Base-by-base conservation (phyloP, 768 basidiomycete species). In the Leccinum rimulosum region DNA sequence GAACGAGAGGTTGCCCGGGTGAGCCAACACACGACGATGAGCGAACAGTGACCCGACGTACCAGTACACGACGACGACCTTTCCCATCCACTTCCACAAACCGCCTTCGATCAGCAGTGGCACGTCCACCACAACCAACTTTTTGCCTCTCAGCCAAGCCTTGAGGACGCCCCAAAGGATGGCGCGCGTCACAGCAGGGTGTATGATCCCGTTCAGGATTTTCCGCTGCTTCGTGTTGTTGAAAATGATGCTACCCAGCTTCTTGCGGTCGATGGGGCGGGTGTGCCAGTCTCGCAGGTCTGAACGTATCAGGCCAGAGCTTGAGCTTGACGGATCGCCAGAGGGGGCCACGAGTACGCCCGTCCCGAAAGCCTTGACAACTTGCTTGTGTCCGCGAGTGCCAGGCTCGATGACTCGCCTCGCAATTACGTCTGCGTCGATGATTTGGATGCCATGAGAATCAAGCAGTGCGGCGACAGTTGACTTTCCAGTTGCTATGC, bases 401-500 rank as follows among this genome's bases (percentile, higher is more conserved):
- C 93, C 91, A 2, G 95, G 95, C 60, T 84, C 81, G 57, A 98
- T 90, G 57, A 91, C 94, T 64, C 86, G 75, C 40, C 95, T 88
- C 3, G 95, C 93, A 52, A 98, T 80, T 15, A 91, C 62, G 78
- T 98, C 96, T 2, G 96, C 95, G 70, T 99, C 97, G 65, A 98
- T 82, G 64, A 98, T 77, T n/a, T 93, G 91, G 31, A 98, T 76
- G 31, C 73, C 66, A 64, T 86, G 86, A 0, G 80, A 76, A 54
- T 81, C 80, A 36, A 98, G 79, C 45, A 95, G 78, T 7, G 76
- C 74, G 0, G 95, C 92, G 11, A 95, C 97, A 12, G 94, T 91
- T 0, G 95, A 97, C 76, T 99, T 99, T 55, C 96, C 95, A 7
- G 94, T 95, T 22, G 95, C 93, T 58, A 99, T 98, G 2, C 95